These are phyloP conservation scores for Mortierella hygrophila DNA, from an alignment of 192 early-diverging fungal genomes.

Conservation along the genomic window DNA sequence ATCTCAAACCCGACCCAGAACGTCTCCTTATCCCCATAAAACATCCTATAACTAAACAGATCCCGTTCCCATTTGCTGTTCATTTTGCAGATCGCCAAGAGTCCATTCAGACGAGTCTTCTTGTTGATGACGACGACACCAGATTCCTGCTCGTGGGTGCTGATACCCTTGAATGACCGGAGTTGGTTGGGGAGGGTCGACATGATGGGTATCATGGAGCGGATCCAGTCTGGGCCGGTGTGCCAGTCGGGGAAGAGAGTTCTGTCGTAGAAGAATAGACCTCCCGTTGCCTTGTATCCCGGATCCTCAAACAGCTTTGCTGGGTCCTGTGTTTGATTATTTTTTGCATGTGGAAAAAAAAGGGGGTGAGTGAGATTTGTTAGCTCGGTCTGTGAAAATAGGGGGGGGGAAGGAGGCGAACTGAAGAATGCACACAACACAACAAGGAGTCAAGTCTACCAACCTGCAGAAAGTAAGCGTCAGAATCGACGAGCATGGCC, in stretches of 20 bases:
- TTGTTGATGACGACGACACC: conserved; percentile 72
- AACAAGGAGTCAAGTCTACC: conserved; percentile 56
- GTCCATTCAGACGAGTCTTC: conserved; percentile 51
- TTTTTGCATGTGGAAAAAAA: not conserved
- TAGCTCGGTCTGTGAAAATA: conserved; percentile 33
- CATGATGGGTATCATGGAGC: conserved; percentile 59
- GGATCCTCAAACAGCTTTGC: conserved; percentile 61
- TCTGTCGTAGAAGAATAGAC: conserved; percentile 72
- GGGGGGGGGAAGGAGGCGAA: not conserved
- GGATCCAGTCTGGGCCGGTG: conserved; percentile 56
- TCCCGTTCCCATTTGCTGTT: conserved; percentile 62
- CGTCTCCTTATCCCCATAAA: conserved; percentile 72
- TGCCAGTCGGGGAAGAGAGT: conserved; percentile 56
- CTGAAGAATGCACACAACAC: conserved; percentile 58
- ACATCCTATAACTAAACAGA: conserved; percentile 48
- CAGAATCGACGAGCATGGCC: conserved; percentile 75
- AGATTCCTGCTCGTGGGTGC: conserved; percentile 69
- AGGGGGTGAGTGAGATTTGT: not conserved
- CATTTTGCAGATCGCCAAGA: conserved; percentile 65
- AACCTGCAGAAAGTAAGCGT: conserved; percentile 66
- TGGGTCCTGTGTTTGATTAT: conserved; percentile 44
- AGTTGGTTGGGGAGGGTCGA: conserved; percentile 47
- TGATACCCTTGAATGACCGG: conserved; percentile 43
- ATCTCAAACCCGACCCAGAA: conserved; percentile 72
- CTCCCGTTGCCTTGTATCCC: conserved; percentile 57